Conservation (phyloP, 768 basidiomycete genomes). For the Tulasnella sp. region DNA sequence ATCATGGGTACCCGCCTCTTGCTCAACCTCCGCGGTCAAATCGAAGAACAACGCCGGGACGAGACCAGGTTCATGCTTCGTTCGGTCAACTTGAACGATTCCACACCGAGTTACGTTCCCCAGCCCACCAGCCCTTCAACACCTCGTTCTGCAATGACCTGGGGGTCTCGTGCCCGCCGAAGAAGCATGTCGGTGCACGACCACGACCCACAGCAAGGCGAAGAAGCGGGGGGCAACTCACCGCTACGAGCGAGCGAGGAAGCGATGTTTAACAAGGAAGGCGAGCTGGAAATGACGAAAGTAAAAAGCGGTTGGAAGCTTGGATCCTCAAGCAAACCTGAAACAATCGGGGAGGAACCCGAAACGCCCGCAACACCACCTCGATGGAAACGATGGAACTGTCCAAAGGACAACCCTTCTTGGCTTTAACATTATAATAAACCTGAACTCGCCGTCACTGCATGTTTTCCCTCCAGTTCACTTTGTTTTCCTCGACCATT, state of each 20-base stretch:
- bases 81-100: conserved; percentile 9
- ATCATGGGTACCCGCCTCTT: conserved; percentile 25
- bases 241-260: neutral
- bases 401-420: conserved; percentile 4
- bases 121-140: neutral
- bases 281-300: neutral
- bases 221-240: neutral
- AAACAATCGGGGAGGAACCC: neutral
- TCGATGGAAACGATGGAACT: neutral
- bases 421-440: neutral
- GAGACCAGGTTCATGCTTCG: neutral
- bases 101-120: neutral
- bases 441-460: neutral
- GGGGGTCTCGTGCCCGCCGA: neutral
- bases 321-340: neutral
- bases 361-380: neutral
- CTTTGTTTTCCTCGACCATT: neutral
- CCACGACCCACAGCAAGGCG: neutral
- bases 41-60: conserved; percentile 3
- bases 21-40: conserved; percentile 23
- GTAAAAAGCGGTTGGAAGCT: neutral
- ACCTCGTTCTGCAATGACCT: neutral
- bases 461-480: neutral
- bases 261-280: neutral
- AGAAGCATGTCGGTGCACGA: neutral